Conservation (phyloP, 1,284 basidiomycete species). For the Flammula alnicola region DNA sequence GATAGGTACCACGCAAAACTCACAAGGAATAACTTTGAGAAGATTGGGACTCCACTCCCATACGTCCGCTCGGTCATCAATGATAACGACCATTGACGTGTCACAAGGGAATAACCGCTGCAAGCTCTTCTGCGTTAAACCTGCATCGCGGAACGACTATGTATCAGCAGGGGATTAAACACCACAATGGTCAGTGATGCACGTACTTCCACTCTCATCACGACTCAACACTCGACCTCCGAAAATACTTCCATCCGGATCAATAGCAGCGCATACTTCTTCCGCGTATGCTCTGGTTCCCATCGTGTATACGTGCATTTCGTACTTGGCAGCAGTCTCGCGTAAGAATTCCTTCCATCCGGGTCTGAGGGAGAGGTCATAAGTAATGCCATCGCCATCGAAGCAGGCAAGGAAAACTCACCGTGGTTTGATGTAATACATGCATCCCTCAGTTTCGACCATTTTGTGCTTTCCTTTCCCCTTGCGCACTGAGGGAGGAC, state of each 20-base stretch:
- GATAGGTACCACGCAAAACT: conserved; percentile 36
- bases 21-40: conserved; percentile 95
- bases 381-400: conserved; percentile 19
- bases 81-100: conserved; percentile 98
- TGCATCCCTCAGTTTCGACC: conserved; percentile 79
- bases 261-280: conserved; percentile 92
- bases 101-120: conserved; percentile 94
- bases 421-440: conserved; percentile 98
- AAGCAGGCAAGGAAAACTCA: conserved; percentile 40
- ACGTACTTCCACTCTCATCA: conserved; percentile 93
- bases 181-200: conserved; percentile 2
- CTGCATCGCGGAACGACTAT: conserved; percentile 39
- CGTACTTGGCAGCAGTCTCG: conserved; percentile 79
- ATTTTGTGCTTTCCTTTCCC: conserved; percentile 62
- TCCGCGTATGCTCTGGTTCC: conserved; percentile 97
- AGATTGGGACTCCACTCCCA: conserved; percentile 97
- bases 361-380: conserved; percentile 57
- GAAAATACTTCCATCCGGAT: conserved; percentile 87
- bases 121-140: conserved; percentile 90
- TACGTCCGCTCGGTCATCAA: conserved; percentile 97
- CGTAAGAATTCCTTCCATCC: conserved; percentile 84
- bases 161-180: neutral
- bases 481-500: conserved; percentile 42
- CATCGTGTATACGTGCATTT: conserved; percentile 99
- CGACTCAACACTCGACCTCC: conserved; percentile 88